Conservation (phyloP, 257 asterid genomes). For the Ehretia macrophylla region DNA sequence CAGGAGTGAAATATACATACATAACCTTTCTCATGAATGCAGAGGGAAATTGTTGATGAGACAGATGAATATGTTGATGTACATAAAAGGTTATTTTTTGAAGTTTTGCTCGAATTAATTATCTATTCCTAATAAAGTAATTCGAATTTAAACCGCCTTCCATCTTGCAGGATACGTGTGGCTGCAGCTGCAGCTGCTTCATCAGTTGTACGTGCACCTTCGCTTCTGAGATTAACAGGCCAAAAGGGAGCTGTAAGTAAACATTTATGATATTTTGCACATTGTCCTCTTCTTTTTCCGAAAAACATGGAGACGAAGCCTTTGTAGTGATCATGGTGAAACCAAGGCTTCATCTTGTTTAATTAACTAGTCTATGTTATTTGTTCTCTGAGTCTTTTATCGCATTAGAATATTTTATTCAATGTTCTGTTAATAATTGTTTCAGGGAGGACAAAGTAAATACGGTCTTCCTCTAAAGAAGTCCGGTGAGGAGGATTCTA, state of each 20-base stretch:
- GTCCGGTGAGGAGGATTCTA: slow-evolving; percentile 36
- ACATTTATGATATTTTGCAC: not conserved
- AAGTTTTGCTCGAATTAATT: slow-evolving; percentile 1
- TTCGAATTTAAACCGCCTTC: slow-evolving; percentile 3
- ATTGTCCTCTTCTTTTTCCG: not conserved
- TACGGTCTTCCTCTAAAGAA: slow-evolving; percentile 45
- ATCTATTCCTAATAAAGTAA: not conserved
- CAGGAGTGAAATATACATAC: not conserved
- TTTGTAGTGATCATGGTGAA: not conserved
- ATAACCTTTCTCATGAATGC: slow-evolving; percentile 14
- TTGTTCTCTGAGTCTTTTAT: not conserved
- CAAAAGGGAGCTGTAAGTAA: slow-evolving; percentile 64
- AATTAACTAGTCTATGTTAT: no score
- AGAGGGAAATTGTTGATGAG: slow-evolving; percentile 96
- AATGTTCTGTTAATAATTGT: not conserved
- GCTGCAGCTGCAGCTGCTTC: slow-evolving; percentile 97
- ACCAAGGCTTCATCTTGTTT: no score
- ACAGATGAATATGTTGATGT: slow-evolving; percentile 91
- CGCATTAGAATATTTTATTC: no score
- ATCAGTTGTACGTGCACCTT: slow-evolving; percentile 78
- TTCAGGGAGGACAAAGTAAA: slow-evolving; percentile 61
- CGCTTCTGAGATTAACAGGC: slow-evolving; percentile 53
- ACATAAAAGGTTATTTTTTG: slow-evolving; percentile 55
- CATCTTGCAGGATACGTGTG: slow-evolving; percentile 71
- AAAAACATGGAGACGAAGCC: not conserved